Evolutionary conservation across 2,329 filamentous ascomycete species (phyloP), one percentile per base, ranked within the genome.

Genomic region (Juglanconis juglandina): DNA sequence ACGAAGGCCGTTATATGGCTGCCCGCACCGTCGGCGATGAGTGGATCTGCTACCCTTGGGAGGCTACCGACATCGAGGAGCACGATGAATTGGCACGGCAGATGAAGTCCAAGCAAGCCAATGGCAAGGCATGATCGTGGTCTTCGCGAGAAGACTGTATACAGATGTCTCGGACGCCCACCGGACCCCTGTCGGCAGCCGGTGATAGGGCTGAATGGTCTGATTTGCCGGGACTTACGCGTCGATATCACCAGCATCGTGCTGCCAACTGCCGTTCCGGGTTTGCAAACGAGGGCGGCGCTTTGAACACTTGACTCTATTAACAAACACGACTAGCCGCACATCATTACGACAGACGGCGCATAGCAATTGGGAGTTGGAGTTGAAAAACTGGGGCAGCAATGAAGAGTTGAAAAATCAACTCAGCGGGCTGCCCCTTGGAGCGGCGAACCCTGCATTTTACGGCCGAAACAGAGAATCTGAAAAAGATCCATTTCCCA

Each of bases 31-130:
- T 96, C 37, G 85, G 84, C n/a, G 94, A 99, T 76, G 88, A 92
- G 66, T 99, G 95, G 95, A 98, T 98, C 74, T 96, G 92, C 83
- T 99, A 99, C 78, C 95, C 95, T 14, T 99, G 95, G 95, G 95
- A 98, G 80, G 95, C 95, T 48, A 89, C 78, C 39, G 91, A 97
- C 73, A 97, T 98, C 71, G 92, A 96, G 34, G 91, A 93, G 82
- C 94, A 97, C 73, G 94, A 98, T 76, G 76, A 79, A 62, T 73
- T 88, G 60, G 90, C 92, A 17, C 78, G 78, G 64, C 75, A 79
- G 68, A 75, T 79, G 67, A 68, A 70, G 52, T 67, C 68, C 44
- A 66, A 65, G 17, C 63, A 59, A 53, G 50, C 34, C 50, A 57
- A 55, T 17, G 58, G 59, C 4, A 58, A 51, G 39, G 35, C 61